These are phyloP conservation scores for Dissoconium aciculare DNA, from an alignment of 2,329 filamentous ascomycete species.

Conservation along the genomic window DNA sequence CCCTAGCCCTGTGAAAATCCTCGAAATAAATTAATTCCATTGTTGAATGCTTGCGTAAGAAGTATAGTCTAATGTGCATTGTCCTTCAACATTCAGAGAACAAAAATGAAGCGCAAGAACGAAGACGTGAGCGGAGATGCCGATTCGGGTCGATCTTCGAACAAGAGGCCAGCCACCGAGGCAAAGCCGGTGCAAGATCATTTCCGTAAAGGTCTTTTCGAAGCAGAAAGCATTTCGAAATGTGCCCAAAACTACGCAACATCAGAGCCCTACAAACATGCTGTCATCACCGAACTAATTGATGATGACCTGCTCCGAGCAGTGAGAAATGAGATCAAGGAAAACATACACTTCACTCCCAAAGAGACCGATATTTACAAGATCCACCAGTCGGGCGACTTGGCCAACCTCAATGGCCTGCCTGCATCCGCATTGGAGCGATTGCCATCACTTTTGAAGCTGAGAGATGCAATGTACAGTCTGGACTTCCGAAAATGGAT, in stretches of 20 bases:
- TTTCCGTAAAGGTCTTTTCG: conserved; percentile 54
- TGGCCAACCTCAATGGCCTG: conserved; percentile 90
- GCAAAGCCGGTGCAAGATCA: conserved; percentile 33
- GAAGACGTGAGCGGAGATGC: background rate
- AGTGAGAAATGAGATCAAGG: conserved; percentile 76
- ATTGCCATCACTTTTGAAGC: conserved; percentile 71
- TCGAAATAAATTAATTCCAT: no score
- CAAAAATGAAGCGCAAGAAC: conserved; percentile 1
- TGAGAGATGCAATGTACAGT: conserved; percentile 94
- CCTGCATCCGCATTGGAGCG: conserved; percentile 73
- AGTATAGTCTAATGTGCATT: no score
- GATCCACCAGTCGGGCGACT: conserved; percentile 94
- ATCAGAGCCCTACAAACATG: conserved; percentile 72
- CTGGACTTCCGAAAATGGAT: conserved; percentile 78
- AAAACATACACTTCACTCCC: conserved; percentile 86
- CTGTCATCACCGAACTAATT: conserved; percentile 71
- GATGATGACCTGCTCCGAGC: conserved; percentile 66
- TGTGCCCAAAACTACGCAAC: conserved; percentile 49
- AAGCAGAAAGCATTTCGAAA: conserved; percentile 39
- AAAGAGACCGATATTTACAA: conserved; percentile 99
- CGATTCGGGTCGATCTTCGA: background rate
- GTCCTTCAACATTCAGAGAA: no score
- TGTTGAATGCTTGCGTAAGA: no score
- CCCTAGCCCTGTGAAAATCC: no score
- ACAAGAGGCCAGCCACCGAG: conserved; percentile 28